These are phyloP conservation scores for Nicotiana benthamiana DNA, from an alignment of 257 asterid genomes.

Conservation along the genomic window DNA sequence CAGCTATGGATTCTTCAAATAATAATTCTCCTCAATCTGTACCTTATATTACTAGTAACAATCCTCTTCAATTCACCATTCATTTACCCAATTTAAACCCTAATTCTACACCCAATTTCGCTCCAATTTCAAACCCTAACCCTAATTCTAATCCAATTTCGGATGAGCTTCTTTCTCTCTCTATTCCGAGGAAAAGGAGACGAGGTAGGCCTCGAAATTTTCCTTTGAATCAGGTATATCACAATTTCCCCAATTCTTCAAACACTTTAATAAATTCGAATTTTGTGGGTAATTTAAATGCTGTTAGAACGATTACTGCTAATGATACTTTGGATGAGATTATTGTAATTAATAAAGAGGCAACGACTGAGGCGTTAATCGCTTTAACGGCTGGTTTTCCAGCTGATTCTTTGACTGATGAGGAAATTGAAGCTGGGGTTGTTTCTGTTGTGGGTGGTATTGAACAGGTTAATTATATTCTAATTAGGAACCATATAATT, in stretches of 20 bases:
- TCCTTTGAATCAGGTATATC: constrained; percentile 39
- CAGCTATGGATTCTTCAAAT: constrained; percentile 33
- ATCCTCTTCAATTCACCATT: constrained; percentile 48
- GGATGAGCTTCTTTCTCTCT: constrained; percentile 18
- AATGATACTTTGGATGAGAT: constrained; percentile 73
- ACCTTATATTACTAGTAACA: constrained; percentile 32
- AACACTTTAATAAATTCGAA: constrained; percentile 18
- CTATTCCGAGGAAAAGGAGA: constrained; percentile 65
- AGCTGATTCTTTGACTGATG: constrained; percentile 85
- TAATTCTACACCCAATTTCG: constrained; percentile 7
- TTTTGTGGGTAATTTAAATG: constrained; percentile 14
- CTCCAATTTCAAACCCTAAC: constrained; percentile 22
- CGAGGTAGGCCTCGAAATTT: constrained; percentile 67
- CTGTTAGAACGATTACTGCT: constrained; percentile 19
- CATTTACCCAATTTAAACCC: constrained; percentile 34
- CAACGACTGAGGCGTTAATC: constrained; percentile 81
- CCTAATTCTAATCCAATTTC: constrained; percentile 20
- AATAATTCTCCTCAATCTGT: constrained; percentile 6
- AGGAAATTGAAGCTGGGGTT: constrained; percentile 83
- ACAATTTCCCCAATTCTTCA: constrained; percentile 13
- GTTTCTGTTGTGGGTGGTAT: constrained; percentile 87
- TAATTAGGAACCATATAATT: constrained; percentile 77
- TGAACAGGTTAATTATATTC: constrained; percentile 86
- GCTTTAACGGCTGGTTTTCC: constrained; percentile 93
- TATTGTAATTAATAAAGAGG: constrained; percentile 83